These are phyloP conservation scores for Ceratocystis colombiana DNA, from an alignment of 2,329 filamentous ascomycete genomes.

Conservation along the genomic window DNA sequence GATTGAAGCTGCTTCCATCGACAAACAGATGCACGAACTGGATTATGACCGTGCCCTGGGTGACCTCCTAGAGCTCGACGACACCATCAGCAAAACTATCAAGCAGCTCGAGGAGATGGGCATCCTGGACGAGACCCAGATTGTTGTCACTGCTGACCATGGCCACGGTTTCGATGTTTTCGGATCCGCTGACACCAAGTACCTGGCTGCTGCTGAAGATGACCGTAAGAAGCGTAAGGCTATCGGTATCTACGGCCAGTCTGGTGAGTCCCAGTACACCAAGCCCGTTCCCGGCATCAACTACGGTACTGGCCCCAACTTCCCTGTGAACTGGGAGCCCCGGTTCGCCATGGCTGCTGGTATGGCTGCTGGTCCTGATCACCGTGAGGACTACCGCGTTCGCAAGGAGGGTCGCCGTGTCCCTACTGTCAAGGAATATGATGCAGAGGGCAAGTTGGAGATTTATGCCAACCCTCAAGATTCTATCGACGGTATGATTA, in stretches of 20 bases:
- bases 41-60: slow-evolving; percentile 80
- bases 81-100: slow-evolving; percentile 67
- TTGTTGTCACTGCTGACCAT: slow-evolving; percentile 78
- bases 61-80: slow-evolving; percentile 75
- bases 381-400: slow-evolving; percentile 64
- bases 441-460: slow-evolving; percentile 33
- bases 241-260: slow-evolving; percentile 61
- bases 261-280: slow-evolving; percentile 67
- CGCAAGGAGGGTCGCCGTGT: slow-evolving; percentile 54
- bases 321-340: slow-evolving; percentile 76
- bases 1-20: slow-evolving; percentile 74
- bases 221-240: slow-evolving; percentile 67
- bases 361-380: slow-evolving; percentile 61
- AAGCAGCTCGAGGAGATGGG: slow-evolving; percentile 55
- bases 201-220: slow-evolving; percentile 53
- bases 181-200: slow-evolving; percentile 70
- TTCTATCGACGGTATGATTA: slow-evolving; percentile 53
- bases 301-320: slow-evolving; percentile 64
- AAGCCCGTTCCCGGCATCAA: slow-evolving; percentile 47
- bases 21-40: slow-evolving; percentile 80
- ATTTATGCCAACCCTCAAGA: slow-evolving; percentile 61
- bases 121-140: slow-evolving; percentile 62
- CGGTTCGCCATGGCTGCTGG: slow-evolving; percentile 71
- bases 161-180: slow-evolving; percentile 85
- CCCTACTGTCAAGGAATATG: slow-evolving; percentile 46